Conservation (phyloP, 179 eudicot genomes). For the Amaranthus tricolor region DNA sequence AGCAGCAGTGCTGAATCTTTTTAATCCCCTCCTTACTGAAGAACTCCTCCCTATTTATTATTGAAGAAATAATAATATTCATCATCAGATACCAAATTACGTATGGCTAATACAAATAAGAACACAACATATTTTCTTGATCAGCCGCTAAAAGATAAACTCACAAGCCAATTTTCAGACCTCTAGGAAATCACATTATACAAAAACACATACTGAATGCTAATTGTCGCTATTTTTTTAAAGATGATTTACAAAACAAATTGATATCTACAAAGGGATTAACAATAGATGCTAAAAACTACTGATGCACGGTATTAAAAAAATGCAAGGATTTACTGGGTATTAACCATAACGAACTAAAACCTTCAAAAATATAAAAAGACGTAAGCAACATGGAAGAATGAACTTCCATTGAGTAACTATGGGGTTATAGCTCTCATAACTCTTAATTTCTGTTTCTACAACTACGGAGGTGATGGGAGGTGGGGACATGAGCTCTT, state of each 20-base stretch:
- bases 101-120: neutral
- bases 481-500: no score
- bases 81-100: neutral
- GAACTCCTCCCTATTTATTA: slow-evolving; percentile 34
- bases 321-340: no score
- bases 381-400: no score
- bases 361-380: no score
- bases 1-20: slow-evolving; percentile 45
- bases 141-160: neutral
- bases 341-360: no score
- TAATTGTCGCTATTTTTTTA: neutral
- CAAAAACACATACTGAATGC: neutral
- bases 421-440: no score
- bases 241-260: neutral
- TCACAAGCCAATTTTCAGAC: neutral
- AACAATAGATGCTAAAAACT: neutral
- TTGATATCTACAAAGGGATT: neutral
- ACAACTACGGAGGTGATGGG: no score
- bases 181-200: neutral
- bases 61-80: neutral
- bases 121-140: neutral
- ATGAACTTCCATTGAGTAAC: no score
- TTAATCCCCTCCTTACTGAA: slow-evolving; percentile 26
- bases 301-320: neutral
- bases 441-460: no score